Conservation (phyloP, 2,329 filamentous ascomycete species). For the Pezicula neosporulosa region DNA sequence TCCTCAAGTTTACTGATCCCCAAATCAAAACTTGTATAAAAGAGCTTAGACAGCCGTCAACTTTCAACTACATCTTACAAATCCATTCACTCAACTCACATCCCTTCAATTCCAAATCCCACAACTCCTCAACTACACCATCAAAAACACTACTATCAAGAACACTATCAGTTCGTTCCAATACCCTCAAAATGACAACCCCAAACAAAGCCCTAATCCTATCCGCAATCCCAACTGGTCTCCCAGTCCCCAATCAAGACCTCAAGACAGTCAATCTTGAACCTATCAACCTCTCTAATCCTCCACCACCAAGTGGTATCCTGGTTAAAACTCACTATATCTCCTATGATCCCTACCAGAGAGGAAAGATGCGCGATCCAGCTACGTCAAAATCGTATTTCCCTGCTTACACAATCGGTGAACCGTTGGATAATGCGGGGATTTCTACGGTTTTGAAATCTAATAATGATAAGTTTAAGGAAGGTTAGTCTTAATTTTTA, state of each 20-base stretch:
- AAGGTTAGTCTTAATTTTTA: constrained; percentile 12
- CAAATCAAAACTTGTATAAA: too few species aligned
- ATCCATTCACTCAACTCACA: too few species aligned
- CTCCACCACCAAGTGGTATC: constrained; percentile 62
- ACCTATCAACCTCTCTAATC: constrained; percentile 60
- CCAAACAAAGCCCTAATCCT: constrained; percentile 74
- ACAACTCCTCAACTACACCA: too few species aligned
- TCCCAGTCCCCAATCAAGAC: constrained; percentile 67
- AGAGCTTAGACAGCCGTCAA: too few species aligned
- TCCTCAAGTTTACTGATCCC: too few species aligned
- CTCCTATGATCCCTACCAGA: constrained; percentile 81
- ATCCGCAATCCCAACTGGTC: constrained; percentile 61
- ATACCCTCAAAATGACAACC: background rate
- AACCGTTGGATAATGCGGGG: constrained; percentile 60
- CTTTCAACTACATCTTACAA: too few species aligned
- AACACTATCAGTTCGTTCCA: too few species aligned
- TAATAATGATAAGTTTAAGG: constrained; percentile 55
- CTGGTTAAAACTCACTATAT: constrained; percentile 66
- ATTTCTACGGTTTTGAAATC: constrained; percentile 69
- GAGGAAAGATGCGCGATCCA: constrained; percentile 65
- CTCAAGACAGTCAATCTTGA: constrained; percentile 58
- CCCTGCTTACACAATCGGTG: constrained; percentile 54
- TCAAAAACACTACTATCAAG: too few species aligned
- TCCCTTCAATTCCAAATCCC: too few species aligned
- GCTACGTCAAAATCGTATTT: constrained; percentile 60